Evolutionary conservation across 441 rosid genomes (phyloP), one percentile per base, ranked within the genome.

Genomic region (Pelargonium australe): DNA sequence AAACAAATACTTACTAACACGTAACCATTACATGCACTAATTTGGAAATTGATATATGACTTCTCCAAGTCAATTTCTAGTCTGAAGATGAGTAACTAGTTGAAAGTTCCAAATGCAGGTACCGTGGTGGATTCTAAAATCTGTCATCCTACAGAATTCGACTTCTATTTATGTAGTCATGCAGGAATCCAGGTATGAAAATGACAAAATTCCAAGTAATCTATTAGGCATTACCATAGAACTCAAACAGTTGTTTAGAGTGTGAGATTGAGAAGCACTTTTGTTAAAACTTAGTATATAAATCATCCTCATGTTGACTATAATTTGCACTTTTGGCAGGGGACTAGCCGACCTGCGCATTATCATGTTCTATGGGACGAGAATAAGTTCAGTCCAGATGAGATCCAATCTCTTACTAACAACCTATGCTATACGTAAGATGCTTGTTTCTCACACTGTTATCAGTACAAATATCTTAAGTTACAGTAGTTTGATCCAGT

Each of bases 71-170:
- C 10, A n/a, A 61, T 11, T 60, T 60, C 12, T 61, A 25, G 63
- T 58, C 40, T 12, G 40, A 61, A 61, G 40, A 25, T 61, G 64
- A 23, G 7, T 61, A 4, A 61, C 12, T 25, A 61, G 64, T 12
- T 61, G 40, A 61, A 25, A 61, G n/a, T 61, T 61, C 64, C 64
- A 2, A 61, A 23, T 61, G 40, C 81, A 95, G 98, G 99, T 25
- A 95, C 99, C 4, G 98, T 92, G 0, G 99, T 95, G 69, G 98
- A 95, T 75, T 86, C 97, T 2, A 89, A 89, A 76, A 95, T 95
- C 57, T 95, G 98, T 73, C 99, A 92, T 73, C 99, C 99, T 3
- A 89, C 97, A 0, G 99, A 95, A 63, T 92, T 95, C 41, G 99
- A 95, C 78, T 95, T 95, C 25, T 95, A 95, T 63, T 90, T 95